Evolutionary conservation across 495 filamentous ascomycete species (phyloP).

Genomic region (Penicillium turbatum): DNA sequence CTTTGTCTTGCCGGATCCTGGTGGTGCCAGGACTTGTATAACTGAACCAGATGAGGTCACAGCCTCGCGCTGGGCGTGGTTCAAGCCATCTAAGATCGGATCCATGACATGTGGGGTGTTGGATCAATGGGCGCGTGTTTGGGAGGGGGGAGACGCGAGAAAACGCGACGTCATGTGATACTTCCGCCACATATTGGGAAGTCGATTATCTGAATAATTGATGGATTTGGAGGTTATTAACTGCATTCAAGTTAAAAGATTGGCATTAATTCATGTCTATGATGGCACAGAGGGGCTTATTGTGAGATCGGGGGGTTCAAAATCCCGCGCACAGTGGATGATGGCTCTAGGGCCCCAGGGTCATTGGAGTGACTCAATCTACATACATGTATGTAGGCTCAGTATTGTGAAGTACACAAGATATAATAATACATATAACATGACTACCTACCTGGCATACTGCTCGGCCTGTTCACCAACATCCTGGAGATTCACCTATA

Average conservation of each 20-base stretch:
- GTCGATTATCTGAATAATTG: background rate
- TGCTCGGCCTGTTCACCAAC: too few relatives aligned
- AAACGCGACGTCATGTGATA: conserved; percentile 34
- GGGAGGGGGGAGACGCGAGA: conserved; percentile 16
- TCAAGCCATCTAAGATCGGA: conserved; percentile 69
- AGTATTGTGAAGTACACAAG: too few relatives aligned
- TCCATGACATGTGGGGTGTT: conserved; percentile 30
- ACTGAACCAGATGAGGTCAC: conserved; percentile 75
- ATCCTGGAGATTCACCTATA: too few relatives aligned
- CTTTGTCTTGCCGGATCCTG: conserved; percentile 91
- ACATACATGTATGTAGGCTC: too few relatives aligned
- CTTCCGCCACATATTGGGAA: background rate
- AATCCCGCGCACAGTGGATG: too few relatives aligned
- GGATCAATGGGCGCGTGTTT: background rate
- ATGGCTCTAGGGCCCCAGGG: too few relatives aligned
- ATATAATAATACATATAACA: too few relatives aligned
- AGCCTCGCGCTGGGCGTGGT: conserved; percentile 76
- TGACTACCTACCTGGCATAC: too few relatives aligned
- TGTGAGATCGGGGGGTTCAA: too few relatives aligned
- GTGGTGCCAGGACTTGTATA: conserved; percentile 86
- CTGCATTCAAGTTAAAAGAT: background rate
- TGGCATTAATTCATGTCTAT: background rate
- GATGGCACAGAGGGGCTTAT: background rate
- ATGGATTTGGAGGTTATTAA: background rate
- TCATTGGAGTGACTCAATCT: too few relatives aligned